Evolutionary conservation across 2,329 filamentous ascomycete genomes (phyloP).

Genomic region (Aspergillus ochraceus): DNA sequence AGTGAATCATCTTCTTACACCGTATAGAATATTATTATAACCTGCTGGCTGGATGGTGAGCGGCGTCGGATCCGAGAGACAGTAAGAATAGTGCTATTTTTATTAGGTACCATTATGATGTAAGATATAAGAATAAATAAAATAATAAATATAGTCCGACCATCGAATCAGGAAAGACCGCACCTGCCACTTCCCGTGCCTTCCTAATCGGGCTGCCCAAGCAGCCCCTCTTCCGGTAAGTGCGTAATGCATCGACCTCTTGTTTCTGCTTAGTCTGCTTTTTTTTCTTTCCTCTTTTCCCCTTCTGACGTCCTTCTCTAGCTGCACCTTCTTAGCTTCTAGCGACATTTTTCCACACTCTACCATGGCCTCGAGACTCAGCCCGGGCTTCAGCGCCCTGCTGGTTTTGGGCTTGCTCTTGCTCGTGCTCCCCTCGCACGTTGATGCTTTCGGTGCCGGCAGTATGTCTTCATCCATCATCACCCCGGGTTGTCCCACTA

Average conservation of each 20-base stretch:
- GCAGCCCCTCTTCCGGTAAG: background rate
- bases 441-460: conserved; percentile 47
- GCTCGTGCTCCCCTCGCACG: conserved; percentile 38
- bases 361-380: conserved; percentile 18
- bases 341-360: background rate
- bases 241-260: background rate
- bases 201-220: background rate
- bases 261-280: background rate
- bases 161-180: background rate
- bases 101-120: too few species aligned
- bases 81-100: too few species aligned
- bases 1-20: too few species aligned
- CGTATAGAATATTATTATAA: too few species aligned
- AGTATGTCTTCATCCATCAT: conserved; percentile 32
- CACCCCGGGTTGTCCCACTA: background rate
- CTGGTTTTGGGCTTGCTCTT: conserved; percentile 38
- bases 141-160: background rate
- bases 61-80: too few species aligned
- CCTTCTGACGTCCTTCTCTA: conserved; percentile 1
- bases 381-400: conserved; percentile 31
- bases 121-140: too few species aligned
- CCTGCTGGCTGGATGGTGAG: too few species aligned
- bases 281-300: background rate
- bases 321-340: background rate
- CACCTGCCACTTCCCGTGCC: background rate